phyloP scores from a whole-genome alignment of 2,329 filamentous ascomycete species.

The Cladosporium oxysporum region DNA sequence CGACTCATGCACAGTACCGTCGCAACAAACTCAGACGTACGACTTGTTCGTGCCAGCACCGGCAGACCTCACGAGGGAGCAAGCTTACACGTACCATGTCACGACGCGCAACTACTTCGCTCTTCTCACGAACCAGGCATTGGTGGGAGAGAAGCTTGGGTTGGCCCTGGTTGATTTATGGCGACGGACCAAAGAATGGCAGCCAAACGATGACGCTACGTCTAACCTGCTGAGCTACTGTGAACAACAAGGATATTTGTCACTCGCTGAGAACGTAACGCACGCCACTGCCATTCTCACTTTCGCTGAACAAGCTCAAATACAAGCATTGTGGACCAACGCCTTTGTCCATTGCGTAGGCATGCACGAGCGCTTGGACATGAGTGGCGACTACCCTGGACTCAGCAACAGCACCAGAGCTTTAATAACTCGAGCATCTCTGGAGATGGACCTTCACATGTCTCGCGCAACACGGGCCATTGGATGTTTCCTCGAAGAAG shows the following conservation, averaged over 20 bases:
- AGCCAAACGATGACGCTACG: constrained; percentile 37
- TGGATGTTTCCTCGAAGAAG: constrained; percentile 68
- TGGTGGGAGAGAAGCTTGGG: constrained; percentile 70
- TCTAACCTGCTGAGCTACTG: constrained; percentile 61
- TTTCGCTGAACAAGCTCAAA: constrained; percentile 66
- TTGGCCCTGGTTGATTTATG: constrained; percentile 64
- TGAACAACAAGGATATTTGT: constrained; percentile 68
- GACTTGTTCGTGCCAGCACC: constrained; percentile 74
- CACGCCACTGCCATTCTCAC: constrained; percentile 69
- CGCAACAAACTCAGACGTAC: constrained; percentile 26
- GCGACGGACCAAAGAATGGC: constrained; percentile 57
- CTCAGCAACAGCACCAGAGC: constrained; percentile 56
- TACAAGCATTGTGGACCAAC: constrained; percentile 68
- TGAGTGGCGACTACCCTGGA: constrained; percentile 63
- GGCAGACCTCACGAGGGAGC: constrained; percentile 51
- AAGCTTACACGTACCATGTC: constrained; percentile 64
- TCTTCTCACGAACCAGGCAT: constrained; percentile 63
- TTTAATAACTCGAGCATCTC: constrained; percentile 63
- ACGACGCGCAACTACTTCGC: constrained; percentile 76
- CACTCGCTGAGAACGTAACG: constrained; percentile 65
- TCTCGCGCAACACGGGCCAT: constrained; percentile 60
- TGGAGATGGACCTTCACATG: constrained; percentile 67
- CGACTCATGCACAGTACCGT: constrained; percentile 22
- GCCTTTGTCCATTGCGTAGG: constrained; percentile 78
- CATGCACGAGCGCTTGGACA: constrained; percentile 65